Percentiles rank a stretch among this genome's conserved stretches.
These are phyloP conservation scores for Axilococcus clingmanii DNA, from an alignment of 139 green algal species.

Conservation along the genomic window DNA sequence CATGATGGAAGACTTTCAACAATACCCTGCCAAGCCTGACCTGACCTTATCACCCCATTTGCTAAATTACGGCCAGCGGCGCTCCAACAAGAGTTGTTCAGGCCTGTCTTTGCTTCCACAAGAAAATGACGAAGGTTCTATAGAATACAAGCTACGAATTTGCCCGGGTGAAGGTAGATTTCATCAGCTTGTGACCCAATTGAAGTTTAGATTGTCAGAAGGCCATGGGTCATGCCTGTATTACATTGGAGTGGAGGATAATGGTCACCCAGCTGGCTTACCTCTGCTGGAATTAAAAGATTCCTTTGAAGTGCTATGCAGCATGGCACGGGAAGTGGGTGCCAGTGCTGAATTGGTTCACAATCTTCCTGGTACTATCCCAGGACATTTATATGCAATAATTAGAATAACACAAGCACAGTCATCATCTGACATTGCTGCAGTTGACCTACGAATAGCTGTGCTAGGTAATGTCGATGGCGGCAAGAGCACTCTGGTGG, in stretches of 20 bases:
- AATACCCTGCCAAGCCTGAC: too few species aligned
- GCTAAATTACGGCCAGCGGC: not conserved
- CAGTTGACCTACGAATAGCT: constrained; percentile 22
- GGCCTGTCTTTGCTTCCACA: constrained; percentile 34
- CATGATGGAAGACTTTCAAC: too few species aligned
- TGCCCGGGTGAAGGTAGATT: constrained; percentile 50
- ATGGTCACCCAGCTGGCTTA: constrained; percentile 71
- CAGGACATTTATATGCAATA: constrained; percentile 41
- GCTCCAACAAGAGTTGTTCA: constrained; percentile 20
- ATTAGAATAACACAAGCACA: constrained; percentile 15
- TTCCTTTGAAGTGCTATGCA: constrained; percentile 46
- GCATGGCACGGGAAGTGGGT: constrained; percentile 54
- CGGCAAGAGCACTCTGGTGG: constrained; percentile 74
- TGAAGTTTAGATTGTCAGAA: constrained; percentile 76
- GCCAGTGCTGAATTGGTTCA: constrained; percentile 27
- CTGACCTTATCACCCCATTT: too few species aligned
- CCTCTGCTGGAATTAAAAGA: constrained; percentile 34
- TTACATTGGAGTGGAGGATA: constrained; percentile 78
- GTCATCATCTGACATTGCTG: not conserved
- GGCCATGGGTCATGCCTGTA: constrained; percentile 69
- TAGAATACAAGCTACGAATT: constrained; percentile 80
- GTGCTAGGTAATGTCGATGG: constrained; percentile 58
- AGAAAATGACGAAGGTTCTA: constrained; percentile 63
- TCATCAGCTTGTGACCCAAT: constrained; percentile 82
- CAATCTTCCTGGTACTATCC: constrained; percentile 27